Evolutionary conservation across 2,329 filamentous ascomycete species (phyloP).

Genomic region (Akanthomyces lecanii): DNA sequence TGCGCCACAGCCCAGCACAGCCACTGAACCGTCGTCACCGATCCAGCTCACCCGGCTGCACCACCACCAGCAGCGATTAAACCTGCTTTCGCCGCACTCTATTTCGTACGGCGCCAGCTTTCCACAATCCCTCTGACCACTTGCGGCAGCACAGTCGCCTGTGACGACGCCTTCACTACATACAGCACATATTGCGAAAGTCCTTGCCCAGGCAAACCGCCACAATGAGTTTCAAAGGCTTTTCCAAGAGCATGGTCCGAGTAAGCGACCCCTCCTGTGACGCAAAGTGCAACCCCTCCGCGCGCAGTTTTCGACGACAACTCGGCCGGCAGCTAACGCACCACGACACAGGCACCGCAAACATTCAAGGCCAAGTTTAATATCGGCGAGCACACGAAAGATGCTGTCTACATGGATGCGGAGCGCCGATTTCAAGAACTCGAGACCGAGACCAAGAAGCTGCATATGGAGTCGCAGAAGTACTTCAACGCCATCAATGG

Average conservation of each 20-base stretch:
- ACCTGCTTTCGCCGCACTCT: conserved; percentile 13
- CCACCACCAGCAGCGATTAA: not conserved
- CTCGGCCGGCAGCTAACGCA: conserved; percentile 4
- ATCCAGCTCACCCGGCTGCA: conserved; percentile 7
- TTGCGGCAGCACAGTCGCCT: conserved; percentile 16
- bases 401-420: conserved; percentile 89
- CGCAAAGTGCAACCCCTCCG: conserved; percentile 17
- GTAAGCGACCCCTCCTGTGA: conserved; percentile 47
- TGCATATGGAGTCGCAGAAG: conserved; percentile 95
- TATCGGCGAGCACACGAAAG: conserved; percentile 91
- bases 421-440: conserved; percentile 92
- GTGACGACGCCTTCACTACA: conserved; percentile 6
- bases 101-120: not conserved
- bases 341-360: conserved; percentile 69
- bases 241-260: conserved; percentile 82
- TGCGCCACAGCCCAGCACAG: conserved; percentile 18
- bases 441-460: conserved; percentile 91
- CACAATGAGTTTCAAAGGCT: conserved; percentile 93
- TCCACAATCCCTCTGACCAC: conserved; percentile 10
- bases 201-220: not conserved
- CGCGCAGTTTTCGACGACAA: conserved; percentile 7
- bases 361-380: conserved; percentile 90
- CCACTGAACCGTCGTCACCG: conserved; percentile 19
- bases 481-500: conserved; percentile 97
- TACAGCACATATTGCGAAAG: not conserved